These are phyloP conservation scores for Neopestalotiopsis sp. DNA, from an alignment of 2,329 filamentous ascomycete species.

Conservation along the genomic window DNA sequence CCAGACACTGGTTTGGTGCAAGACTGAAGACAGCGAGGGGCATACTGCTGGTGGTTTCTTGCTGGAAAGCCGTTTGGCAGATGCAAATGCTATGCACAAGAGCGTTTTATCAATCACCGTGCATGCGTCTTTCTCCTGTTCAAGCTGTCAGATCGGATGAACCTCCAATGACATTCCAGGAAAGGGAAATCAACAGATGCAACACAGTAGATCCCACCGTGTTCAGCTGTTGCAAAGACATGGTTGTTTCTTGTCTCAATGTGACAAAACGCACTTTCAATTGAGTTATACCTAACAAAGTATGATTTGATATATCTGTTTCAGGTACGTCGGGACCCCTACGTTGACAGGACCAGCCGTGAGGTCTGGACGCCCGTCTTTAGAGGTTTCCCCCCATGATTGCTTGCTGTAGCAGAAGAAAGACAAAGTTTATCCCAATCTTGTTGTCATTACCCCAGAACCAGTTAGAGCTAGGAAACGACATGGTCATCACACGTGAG, in stretches of 20 bases:
- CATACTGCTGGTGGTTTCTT: background rate
- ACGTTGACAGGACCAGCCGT: background rate
- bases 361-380: background rate
- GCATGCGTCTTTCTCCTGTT: background rate
- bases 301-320: background rate
- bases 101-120: background rate
- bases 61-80: background rate
- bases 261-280: background rate
- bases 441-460: background rate
- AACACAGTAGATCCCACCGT: background rate
- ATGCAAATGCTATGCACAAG: background rate
- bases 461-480: background rate
- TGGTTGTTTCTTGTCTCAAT: background rate
- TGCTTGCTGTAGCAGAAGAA: background rate
- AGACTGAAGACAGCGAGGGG: too few species aligned
- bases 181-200: background rate
- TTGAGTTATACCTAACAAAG: background rate
- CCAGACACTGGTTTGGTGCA: too few species aligned
- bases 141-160: background rate
- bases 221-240: background rate
- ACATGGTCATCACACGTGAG: slow-evolving; percentile 14
- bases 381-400: background rate
- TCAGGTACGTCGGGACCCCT: background rate
- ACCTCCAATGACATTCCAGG: background rate
- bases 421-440: slow-evolving; percentile 6